Evolutionary conservation across 1,284 basidiomycete species (phyloP), one percentile per base, ranked within the genome.

Genomic region (Trametes sp.): DNA sequence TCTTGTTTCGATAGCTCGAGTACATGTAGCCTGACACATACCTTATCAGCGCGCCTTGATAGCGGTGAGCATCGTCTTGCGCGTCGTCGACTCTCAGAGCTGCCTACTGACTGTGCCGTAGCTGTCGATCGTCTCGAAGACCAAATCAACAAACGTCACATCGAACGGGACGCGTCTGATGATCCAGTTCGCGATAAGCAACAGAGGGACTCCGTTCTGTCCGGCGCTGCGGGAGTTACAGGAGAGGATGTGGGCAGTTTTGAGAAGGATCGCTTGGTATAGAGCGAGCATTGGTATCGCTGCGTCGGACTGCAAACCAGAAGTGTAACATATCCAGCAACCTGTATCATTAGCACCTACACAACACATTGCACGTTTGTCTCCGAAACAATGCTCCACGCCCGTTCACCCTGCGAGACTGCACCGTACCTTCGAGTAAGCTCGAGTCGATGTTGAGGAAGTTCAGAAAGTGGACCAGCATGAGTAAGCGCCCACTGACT

Each of bases 161-260:
- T 71, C 33, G 60, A 57, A 38, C 50, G 44, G 16, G 64, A 69
- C 14, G 50, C 49, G 2, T 38, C 61, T 16, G 61, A 66, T 44
- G 67, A 69, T 29, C 21, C 38, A 1, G 64, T 61, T 0, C 62
- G 53, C 4, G 54, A 63, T 49, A 62, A 58, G 46, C 69, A 66
- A 35, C 59, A 65, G 45, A 59, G 65, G 19, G 62, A 62, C 41
- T 60, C 70, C 23, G 64, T 71, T 3, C 64, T 66, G 10, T 58
- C 69, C 1, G 70, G 70, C 5, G 55, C 64, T 1, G 67, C 70
- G 1, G 70, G 70, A 0, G 59, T 70, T 0, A 71, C 70, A 0
- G 69, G 70, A 8, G 70, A 71, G 48, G 69, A 71, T 28, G 16
- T 71, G 1, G 63, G 67, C 10, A 29, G 62, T 21, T 63, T 55